These are phyloP conservation scores for Lepiota venenata DNA, from an alignment of 768 basidiomycete genomes.

Conservation along the genomic window DNA sequence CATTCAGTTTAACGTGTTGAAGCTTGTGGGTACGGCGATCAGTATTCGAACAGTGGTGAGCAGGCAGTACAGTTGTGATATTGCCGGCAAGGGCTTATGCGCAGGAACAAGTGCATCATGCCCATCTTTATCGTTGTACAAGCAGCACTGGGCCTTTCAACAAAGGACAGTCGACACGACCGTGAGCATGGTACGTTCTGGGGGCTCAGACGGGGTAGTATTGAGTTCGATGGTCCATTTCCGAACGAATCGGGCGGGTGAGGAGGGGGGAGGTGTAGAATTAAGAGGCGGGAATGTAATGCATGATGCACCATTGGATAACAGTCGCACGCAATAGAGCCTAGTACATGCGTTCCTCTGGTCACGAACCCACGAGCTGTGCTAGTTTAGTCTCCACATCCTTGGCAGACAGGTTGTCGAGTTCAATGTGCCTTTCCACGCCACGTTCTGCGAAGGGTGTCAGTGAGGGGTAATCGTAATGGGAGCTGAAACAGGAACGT, in stretches of 20 bases:
- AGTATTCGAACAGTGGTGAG: slow-evolving; percentile 20
- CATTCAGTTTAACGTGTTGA: background rate
- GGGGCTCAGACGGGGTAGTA: slow-evolving; percentile 3
- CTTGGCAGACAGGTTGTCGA: slow-evolving; percentile 69
- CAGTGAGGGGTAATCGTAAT: slow-evolving; percentile 4
- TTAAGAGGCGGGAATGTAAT: background rate
- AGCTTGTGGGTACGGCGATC: slow-evolving; percentile 20
- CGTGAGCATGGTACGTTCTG: slow-evolving; percentile 12
- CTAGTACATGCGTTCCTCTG: too few relatives aligned
- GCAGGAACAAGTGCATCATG: slow-evolving; percentile 20
- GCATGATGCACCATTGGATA: too few relatives aligned
- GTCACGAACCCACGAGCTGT: slow-evolving; percentile 42
- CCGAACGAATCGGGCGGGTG: slow-evolving; percentile 1
- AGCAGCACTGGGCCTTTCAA: slow-evolving; percentile 19
- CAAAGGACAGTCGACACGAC: slow-evolving; percentile 17
- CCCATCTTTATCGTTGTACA: slow-evolving; percentile 24
- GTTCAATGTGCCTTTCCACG: slow-evolving; percentile 74
- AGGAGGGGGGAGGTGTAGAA: background rate
- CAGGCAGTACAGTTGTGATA: background rate
- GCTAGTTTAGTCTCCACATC: slow-evolving; percentile 73
- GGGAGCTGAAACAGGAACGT: slow-evolving; percentile 29
- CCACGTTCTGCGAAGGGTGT: slow-evolving; percentile 56
- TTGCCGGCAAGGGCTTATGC: too few relatives aligned
- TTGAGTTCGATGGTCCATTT: slow-evolving; percentile 2
- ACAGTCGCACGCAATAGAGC: too few relatives aligned